Base-by-base conservation (phyloP, 345 rosid species). In the Cardamine resedifolia region DNA sequence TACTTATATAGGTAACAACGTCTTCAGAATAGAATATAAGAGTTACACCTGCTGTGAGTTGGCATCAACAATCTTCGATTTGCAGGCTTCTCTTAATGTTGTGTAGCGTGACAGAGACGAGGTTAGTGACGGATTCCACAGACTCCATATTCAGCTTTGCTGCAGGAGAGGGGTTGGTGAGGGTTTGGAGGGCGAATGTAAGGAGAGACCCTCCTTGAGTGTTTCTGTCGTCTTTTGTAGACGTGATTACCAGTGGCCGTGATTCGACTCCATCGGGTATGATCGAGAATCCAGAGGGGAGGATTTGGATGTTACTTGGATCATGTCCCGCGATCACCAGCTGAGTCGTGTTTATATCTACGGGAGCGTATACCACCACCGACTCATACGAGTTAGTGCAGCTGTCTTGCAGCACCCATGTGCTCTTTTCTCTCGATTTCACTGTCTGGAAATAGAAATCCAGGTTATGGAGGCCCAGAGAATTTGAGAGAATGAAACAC, bases 281-380 rank as follows among this genome's bases (percentile, higher is more conserved):
- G 76, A 95, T 88, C 2, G 98, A 88, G 88, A 95, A 95, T 31
- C 99, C 99, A 7, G 90, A 95, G 16, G 99, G 98, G 59, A 95
- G 80, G 59, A 88, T 64, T 2, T 93, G 88, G 18, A 87, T 79
- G 85, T 73, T 88, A 87, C 94, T 88, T 14, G 99, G 87, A 82
- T 95, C 96, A 18, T 96, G 91, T 58, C 99, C 99, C 0, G 90
- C 88, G 23, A 90, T 87, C 79, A 85, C 98, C 0, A 92, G 78
- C 70, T 95, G 97, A 81, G 90, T 92, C 14, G 84, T 84, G 2
- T 80, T 78, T 38, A 87, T 86, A 71, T 95, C 99, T 45, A 90
- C 98, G 0, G 86, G 87, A 51, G 98, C 97, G 57, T 84, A 90
- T 44, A 95, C 88, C 27, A 95, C 90, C 83, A 77, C 81, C 43